Base-by-base conservation (phyloP, 164 flowering plant species). In the Annona cherimola region DNA sequence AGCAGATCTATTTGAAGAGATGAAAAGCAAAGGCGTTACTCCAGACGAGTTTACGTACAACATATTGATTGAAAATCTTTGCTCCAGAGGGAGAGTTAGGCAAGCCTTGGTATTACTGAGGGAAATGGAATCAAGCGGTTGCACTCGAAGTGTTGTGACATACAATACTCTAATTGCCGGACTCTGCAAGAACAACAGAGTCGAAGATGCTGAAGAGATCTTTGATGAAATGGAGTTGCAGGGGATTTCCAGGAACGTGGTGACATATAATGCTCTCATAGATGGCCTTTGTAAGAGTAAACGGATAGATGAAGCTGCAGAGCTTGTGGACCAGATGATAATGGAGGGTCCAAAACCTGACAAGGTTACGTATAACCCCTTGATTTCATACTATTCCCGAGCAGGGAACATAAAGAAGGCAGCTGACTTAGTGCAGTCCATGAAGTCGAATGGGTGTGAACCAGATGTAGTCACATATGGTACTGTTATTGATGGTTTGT, bases 141-240 rank as follows among this genome's bases (percentile, higher is more conserved):
- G 96, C 73, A 79, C 92, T 12, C 84, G 93, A 42, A 87, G 83
- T 76, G 90, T 84, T 14, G 81, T 92, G 26, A 85, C 89, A 1
- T 95, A 95, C 67, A 92, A 87, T 64, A 92, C 92, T 66, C 73
- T 95, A 66, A 93, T 95, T 45, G 86, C 84, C 62, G 98, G 97
- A 69, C 84, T 91, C 19, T 91, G 94, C 81, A 93, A 88, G 76
- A 84, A 82, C 70, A 78, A 78, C 76, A 86, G 83, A 77, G 79
- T 93, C 19, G 83, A 84, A 69, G 90, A 87, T 70, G 99, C 98
- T 3, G 96, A 91, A 76, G 97, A 91, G 82, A 81, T 95, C 50
- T 93, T 95, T 76, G 93, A 91, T 76, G 85, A 90, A 77, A 95
- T 95, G 98, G 96, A 91, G 69, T 67, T 91, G 18, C 93, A 83